Conservation (phyloP, 2,329 filamentous ascomycete species). For the Fusarium sp. region DNA sequence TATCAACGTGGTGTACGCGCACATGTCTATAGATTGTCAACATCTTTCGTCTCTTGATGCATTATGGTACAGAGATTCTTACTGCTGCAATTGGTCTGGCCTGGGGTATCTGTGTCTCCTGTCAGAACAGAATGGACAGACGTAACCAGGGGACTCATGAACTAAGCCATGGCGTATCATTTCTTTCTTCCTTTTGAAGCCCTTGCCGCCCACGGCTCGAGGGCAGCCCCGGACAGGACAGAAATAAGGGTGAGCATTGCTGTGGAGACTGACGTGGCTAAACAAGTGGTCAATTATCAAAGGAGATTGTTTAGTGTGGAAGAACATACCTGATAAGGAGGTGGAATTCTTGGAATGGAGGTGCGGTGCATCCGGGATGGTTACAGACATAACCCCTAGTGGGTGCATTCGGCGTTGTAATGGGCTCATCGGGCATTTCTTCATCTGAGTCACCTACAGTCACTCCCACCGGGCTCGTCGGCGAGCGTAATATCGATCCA, state of each 20-base stretch:
- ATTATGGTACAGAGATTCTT: slow-evolving; percentile 32
- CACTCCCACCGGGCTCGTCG: neutral
- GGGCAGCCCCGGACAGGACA: slow-evolving; percentile 73
- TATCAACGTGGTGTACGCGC: slow-evolving; percentile 89
- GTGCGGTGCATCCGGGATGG: slow-evolving; percentile 74
- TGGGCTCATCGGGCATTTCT: too few species aligned
- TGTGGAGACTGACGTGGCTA: slow-evolving; percentile 81
- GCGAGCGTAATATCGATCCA: neutral
- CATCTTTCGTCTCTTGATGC: slow-evolving; percentile 16
- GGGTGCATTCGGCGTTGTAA: neutral
- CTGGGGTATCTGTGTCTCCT: slow-evolving; percentile 93
- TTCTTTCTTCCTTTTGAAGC: slow-evolving; percentile 80
- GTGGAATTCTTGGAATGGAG: slow-evolving; percentile 83
- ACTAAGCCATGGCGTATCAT: slow-evolving; percentile 86
- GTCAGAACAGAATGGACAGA: slow-evolving; percentile 95
- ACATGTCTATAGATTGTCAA: slow-evolving; percentile 77
- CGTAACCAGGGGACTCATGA: slow-evolving; percentile 92
- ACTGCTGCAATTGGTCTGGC: slow-evolving; percentile 96
- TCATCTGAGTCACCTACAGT: too few species aligned
- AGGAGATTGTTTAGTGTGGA: neutral
- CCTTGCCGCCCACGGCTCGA: slow-evolving; percentile 73
- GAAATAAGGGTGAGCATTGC: slow-evolving; percentile 74
- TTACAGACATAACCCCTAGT: slow-evolving; percentile 59
- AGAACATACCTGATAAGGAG: slow-evolving; percentile 71
- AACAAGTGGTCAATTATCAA: neutral